Evolutionary conservation across 2,329 filamentous ascomycete species (phyloP), one percentile per base, ranked within the genome.

Genomic region (Penicillium sp.): DNA sequence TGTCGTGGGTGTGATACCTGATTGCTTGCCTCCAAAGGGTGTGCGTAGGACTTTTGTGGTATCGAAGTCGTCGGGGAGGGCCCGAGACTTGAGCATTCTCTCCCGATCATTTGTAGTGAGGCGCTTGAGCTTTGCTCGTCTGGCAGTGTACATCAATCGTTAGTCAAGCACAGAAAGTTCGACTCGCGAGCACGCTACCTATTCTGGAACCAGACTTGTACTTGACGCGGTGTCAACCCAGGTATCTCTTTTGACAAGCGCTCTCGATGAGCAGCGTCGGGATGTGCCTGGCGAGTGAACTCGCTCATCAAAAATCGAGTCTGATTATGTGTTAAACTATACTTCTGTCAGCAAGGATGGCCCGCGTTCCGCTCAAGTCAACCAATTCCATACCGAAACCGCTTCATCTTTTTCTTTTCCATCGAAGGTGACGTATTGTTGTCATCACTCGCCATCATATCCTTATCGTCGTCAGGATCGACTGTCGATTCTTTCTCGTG

Each of bases 131-230:
- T 83, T 83, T 14, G 80, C 80, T 62, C 80, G 71, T 67, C 80
- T 83, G 46, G 14, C 48, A 35, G 14, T 25, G 14, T 25, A 33
- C 29, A 33, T 34, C 19, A 25, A 25, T 4, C 7, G 35, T 49
- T 40, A 49, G 42, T n/a, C 22, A 18, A 33, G 16, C 22, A 33
- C 35, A 13, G 22, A 35, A 16, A n/a, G 27, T n/a, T 31, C n/a
- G 19, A 38, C 14, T 13, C 16, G 29, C 33, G 39, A 29, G 54
- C 11, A 44, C 64, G 79, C 61, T 80, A 95, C 91, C 91, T 83
- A 72, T 97, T 97, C 72, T 97, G 91, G 72, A 97, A 97, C 92
- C 91, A 97, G 41, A 97, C 91, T 70, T 97, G 91, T 19, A 97
- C 92, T 68, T 97, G 91, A 53, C 91, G 83, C 31, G 91, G 89